Conservation (phyloP, 2,329 filamentous ascomycete genomes). For the Alternaria dauci region DNA sequence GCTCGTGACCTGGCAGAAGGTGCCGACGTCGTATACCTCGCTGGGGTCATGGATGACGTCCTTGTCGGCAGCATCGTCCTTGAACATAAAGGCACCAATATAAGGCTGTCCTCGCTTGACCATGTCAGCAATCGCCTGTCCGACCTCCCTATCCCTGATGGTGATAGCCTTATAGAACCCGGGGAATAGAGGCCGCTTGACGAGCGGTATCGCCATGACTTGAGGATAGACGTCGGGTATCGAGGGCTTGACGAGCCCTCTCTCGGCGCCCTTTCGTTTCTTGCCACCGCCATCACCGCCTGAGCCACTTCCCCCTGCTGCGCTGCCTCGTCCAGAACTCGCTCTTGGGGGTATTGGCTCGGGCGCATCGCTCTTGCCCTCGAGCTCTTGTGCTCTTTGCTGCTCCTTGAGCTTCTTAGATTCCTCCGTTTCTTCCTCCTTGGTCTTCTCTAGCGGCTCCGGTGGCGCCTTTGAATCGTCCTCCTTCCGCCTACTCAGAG, state of each 20-base stretch:
- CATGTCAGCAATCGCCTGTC: conserved; percentile 92
- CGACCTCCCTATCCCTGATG: conserved; percentile 90
- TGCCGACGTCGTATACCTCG: conserved; percentile 94
- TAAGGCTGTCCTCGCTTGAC: conserved; percentile 97
- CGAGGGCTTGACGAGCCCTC: conserved; percentile 82
- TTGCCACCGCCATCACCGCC: conserved; percentile 68
- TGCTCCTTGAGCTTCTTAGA: conserved; percentile 54
- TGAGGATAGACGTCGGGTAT: conserved; percentile 97
- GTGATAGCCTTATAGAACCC: conserved; percentile 99
- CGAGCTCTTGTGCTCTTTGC: conserved; percentile 51
- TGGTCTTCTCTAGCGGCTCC: conserved; percentile 53
- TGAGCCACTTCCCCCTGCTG: conserved; percentile 60
- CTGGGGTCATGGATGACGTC: conserved; percentile 90
- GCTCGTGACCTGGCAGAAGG: conserved; percentile 97
- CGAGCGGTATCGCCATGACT: conserved; percentile 96
- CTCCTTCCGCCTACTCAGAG: conserved; percentile 62
- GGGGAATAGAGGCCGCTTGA: conserved; percentile 90
- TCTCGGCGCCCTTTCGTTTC: conserved; percentile 77
- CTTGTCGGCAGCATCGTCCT: conserved; percentile 92
- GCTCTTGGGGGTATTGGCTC: conserved; percentile 62
- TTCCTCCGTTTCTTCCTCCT: conserved; percentile 53
- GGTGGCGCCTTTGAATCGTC: conserved; percentile 61
- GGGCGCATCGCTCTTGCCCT: conserved; percentile 58
- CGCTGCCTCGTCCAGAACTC: conserved; percentile 66
- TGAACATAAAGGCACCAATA: conserved; percentile 95